Conservation (phyloP, 805 yeast genomes). For the Candida chauliodis region DNA sequence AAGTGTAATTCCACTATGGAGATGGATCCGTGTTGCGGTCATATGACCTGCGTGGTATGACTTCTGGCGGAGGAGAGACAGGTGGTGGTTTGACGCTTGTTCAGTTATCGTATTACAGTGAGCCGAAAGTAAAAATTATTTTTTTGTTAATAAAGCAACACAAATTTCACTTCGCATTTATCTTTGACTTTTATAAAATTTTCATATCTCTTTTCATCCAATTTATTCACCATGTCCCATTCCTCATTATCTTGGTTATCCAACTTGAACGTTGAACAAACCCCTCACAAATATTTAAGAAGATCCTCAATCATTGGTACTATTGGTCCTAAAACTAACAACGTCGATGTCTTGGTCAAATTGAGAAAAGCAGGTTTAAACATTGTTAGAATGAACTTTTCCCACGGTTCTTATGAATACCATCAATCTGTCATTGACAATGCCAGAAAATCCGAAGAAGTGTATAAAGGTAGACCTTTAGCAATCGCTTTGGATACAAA, state of each 20-base stretch:
- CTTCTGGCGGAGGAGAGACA: too few species aligned
- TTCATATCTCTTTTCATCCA: not conserved
- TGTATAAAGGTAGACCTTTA: constrained; percentile 92
- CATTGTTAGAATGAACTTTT: constrained; percentile 98
- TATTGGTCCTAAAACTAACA: constrained; percentile 97
- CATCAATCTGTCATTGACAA: constrained; percentile 96
- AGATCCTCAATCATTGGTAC: constrained; percentile 98
- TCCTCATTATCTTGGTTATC: constrained; percentile 76
- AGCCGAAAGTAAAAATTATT: constrained; percentile 1
- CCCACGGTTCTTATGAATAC: constrained; percentile 97
- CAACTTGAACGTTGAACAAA: constrained; percentile 64
- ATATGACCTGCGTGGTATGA: too few species aligned
- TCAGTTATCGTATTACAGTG: constrained; percentile 6
- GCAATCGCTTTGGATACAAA: constrained; percentile 98
- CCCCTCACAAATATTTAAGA: constrained; percentile 78
- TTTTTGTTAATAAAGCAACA: not conserved
- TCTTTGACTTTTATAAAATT: too few species aligned
- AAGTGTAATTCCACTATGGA: too few species aligned
- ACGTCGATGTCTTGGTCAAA: constrained; percentile 75
- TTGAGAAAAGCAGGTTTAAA: constrained; percentile 96
- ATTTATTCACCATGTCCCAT: constrained; percentile 31
- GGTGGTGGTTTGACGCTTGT: too few species aligned
- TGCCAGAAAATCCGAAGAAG: constrained; percentile 88
- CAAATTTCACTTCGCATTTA: not conserved
- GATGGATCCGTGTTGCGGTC: too few species aligned